Evolutionary conservation across 495 filamentous ascomycete genomes (phyloP).

Genomic region (Hypoxylon subgilvum): DNA sequence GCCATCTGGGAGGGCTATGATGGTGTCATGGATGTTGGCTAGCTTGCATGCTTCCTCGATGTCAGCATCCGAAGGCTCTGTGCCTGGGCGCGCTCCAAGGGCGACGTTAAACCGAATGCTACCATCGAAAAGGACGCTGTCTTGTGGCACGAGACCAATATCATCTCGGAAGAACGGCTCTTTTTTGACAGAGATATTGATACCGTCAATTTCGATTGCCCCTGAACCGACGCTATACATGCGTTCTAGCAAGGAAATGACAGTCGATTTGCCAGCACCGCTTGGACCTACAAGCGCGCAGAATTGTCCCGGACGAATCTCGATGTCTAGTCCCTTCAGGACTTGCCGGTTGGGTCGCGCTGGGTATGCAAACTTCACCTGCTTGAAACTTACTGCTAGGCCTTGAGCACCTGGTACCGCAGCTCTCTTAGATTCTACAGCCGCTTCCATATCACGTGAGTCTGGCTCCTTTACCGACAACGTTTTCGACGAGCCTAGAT

Average conservation of each 20-base stretch:
- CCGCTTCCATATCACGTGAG: slow-evolving; percentile 33
- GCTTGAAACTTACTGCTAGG: slow-evolving; percentile 56
- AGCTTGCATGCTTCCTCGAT: slow-evolving; percentile 63
- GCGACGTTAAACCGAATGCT: slow-evolving; percentile 60
- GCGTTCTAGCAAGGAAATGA: slow-evolving; percentile 65
- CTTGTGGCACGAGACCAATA: slow-evolving; percentile 62
- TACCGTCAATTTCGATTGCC: slow-evolving; percentile 48
- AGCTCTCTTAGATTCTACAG: slow-evolving; percentile 26
- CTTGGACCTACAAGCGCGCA: slow-evolving; percentile 65
- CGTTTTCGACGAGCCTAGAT: slow-evolving; percentile 44
- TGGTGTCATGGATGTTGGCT: slow-evolving; percentile 65
- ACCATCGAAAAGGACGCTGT: slow-evolving; percentile 61
- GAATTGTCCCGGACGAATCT: slow-evolving; percentile 63
- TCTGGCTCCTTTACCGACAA: slow-evolving; percentile 7
- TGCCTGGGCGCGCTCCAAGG: slow-evolving; percentile 54
- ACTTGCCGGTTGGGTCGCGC: slow-evolving; percentile 61
- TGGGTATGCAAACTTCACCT: slow-evolving; percentile 67
- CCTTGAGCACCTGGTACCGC: slow-evolving; percentile 35
- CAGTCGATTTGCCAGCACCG: slow-evolving; percentile 67
- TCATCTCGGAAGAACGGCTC: slow-evolving; percentile 56
- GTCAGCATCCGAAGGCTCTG: slow-evolving; percentile 53
- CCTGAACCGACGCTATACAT: slow-evolving; percentile 52
- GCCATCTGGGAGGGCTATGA: slow-evolving; percentile 61
- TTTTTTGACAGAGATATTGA: slow-evolving; percentile 52
- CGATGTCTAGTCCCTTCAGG: slow-evolving; percentile 59